Evolutionary conservation across 768 basidiomycete genomes (phyloP).

Genomic region (Suillus cothurnatus): DNA sequence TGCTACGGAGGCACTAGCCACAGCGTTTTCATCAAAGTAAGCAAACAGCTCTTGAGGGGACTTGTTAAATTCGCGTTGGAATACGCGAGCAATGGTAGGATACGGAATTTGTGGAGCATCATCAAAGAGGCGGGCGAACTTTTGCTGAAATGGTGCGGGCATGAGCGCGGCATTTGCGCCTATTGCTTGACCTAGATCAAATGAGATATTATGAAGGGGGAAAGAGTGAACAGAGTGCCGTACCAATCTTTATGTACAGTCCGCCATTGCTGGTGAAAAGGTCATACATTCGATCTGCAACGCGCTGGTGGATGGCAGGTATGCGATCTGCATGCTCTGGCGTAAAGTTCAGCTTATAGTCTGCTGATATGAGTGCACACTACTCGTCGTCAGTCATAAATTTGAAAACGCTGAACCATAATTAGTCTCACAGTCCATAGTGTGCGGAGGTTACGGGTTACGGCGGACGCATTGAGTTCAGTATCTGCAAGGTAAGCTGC

Average conservation of each 20-base stretch:
- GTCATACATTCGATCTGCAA: conserved; percentile 74
- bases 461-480: conserved; percentile 51
- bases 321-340: conserved; percentile 72
- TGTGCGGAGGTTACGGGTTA: conserved; percentile 49
- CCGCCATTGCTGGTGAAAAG: conserved; percentile 84
- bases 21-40: conserved; percentile 71
- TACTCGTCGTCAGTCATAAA: conserved; percentile 26
- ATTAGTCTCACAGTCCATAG: conserved; percentile 44
- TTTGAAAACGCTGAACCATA: conserved; percentile 5
- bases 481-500: conserved; percentile 42
- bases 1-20: conserved; percentile 90
- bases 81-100: conserved; percentile 64
- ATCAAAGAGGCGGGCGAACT: conserved; percentile 84
- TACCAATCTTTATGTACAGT: conserved; percentile 83
- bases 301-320: conserved; percentile 81
- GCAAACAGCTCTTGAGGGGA: conserved; percentile 77
- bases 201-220: conserved; percentile 6
- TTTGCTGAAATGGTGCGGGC: conserved; percentile 80
- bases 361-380: conserved; percentile 71
- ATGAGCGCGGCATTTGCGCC: conserved; percentile 86
- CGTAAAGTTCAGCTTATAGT: conserved; percentile 90
- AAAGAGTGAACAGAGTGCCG: conserved; percentile 21
- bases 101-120: conserved; percentile 86
- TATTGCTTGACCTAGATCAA: conserved; percentile 62
- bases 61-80: conserved; percentile 66